A percentile compares a stretch with the other conserved stretches of the same genome.
phyloP scores from a whole-genome alignment of 345 rosid species.

The Dipteronia sinensis region DNA sequence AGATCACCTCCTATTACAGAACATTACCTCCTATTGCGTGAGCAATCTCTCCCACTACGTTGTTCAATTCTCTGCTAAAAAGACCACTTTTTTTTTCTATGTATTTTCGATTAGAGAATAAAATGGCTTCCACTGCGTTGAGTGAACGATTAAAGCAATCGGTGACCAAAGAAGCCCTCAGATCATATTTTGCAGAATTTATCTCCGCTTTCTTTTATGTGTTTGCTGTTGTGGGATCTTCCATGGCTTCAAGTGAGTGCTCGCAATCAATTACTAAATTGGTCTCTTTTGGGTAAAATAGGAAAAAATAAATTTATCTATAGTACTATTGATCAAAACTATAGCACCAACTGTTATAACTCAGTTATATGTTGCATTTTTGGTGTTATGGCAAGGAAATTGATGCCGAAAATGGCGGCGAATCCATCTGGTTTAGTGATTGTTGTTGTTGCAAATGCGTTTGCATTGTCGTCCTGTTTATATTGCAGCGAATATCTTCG shows the following conservation, averaged over 20 bases:
- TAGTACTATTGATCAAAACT: too few relatives aligned
- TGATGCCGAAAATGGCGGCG: slow-evolving; percentile 53
- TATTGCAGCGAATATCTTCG: slow-evolving; percentile 63
- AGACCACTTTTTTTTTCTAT: not conserved
- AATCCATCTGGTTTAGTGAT: slow-evolving; percentile 58
- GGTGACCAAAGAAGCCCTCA: slow-evolving; percentile 51
- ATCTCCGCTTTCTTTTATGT: slow-evolving; percentile 90
- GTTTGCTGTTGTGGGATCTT: slow-evolving; percentile 76
- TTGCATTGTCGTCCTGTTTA: slow-evolving; percentile 75
- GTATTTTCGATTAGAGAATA: not conserved
- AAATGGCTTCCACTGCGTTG: slow-evolving; percentile 58
- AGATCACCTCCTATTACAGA: too few relatives aligned
- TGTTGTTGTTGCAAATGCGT: slow-evolving; percentile 68
- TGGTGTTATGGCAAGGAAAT: slow-evolving; percentile 51
- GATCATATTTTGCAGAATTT: slow-evolving; percentile 85
- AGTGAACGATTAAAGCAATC: slow-evolving; percentile 47
- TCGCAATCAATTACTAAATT: not conserved
- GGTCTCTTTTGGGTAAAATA: too few relatives aligned
- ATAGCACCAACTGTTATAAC: too few relatives aligned
- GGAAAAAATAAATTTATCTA: too few relatives aligned
- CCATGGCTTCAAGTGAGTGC: slow-evolving; percentile 75
- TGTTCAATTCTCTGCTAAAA: not conserved
- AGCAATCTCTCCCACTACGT: too few relatives aligned
- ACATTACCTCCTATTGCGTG: too few relatives aligned
- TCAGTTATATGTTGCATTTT: not conserved